A percentile compares a stretch with the other conserved stretches of the same genome.
phyloP scores from a whole-genome alignment of 2,329 filamentous ascomycete genomes.

The Penicillium sp. region DNA sequence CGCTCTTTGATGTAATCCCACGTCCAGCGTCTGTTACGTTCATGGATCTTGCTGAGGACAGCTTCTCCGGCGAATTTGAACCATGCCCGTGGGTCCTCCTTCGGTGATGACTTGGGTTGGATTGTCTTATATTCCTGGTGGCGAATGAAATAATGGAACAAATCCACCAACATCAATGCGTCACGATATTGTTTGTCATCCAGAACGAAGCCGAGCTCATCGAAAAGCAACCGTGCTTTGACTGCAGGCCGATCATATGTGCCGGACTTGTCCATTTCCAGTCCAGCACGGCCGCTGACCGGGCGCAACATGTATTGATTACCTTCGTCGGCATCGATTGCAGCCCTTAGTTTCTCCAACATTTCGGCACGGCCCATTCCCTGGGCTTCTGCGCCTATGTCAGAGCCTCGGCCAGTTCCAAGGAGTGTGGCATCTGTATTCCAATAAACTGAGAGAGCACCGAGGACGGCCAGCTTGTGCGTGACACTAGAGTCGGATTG shows the following conservation, averaged over 20 bases:
- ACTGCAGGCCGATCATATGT: constrained; percentile 75
- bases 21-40: constrained; percentile 87
- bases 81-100: constrained; percentile 91
- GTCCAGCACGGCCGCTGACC: constrained; percentile 89
- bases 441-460: constrained; percentile 93
- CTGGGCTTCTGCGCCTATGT: constrained; percentile 58
- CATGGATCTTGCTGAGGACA: constrained; percentile 89
- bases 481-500: constrained; percentile 79
- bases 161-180: constrained; percentile 93
- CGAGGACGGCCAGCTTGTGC: constrained; percentile 89
- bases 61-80: constrained; percentile 86
- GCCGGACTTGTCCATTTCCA: constrained; percentile 92
- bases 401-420: constrained; percentile 73
- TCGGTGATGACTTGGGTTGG: constrained; percentile 79
- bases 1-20: constrained; percentile 95
- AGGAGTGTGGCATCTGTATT: constrained; percentile 88
- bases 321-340: constrained; percentile 73
- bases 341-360: constrained; percentile 70
- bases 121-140: constrained; percentile 96
- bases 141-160: constrained; percentile 97
- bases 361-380: constrained; percentile 70
- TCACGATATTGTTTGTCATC: constrained; percentile 98
- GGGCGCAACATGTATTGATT: constrained; percentile 96
- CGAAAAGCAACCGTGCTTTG: constrained; percentile 88
- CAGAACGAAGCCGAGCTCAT: constrained; percentile 96